A percentile compares a stretch with the other conserved stretches of the same genome.
Conservation (phyloP, 208 protist genomes). For the Crithidia thermophila region DNA sequence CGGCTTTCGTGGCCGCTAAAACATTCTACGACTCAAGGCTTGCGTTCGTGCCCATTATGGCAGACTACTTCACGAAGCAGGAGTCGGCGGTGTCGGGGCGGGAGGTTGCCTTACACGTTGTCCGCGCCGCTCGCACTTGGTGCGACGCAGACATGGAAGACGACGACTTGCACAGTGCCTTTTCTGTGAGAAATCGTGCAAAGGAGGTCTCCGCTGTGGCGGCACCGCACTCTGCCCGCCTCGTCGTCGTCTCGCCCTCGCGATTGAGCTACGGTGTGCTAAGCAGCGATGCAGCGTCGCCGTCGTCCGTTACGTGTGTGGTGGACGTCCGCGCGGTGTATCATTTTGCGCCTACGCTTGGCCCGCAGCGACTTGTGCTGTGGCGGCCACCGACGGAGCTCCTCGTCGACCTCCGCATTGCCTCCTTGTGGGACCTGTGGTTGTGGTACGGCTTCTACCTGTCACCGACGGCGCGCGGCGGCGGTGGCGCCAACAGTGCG, state of each 20-base stretch:
- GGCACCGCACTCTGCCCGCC: background rate
- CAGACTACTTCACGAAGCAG: conserved; percentile 1
- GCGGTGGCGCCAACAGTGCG: background rate
- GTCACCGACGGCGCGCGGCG: background rate
- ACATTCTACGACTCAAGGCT: background rate
- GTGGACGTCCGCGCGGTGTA: conserved; percentile 10
- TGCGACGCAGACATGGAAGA: background rate
- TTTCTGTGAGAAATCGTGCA: background rate
- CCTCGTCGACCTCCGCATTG: conserved; percentile 18
- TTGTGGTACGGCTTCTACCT: conserved; percentile 8
- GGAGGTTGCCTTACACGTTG: conserved; percentile 8
- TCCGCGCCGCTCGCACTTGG: background rate
- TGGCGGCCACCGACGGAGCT: conserved; percentile 14
- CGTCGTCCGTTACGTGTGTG: background rate
- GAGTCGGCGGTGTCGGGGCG: conserved; percentile 1
- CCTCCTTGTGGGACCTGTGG: conserved; percentile 22
- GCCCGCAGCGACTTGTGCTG: background rate
- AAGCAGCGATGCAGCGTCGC: background rate
- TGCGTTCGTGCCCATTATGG: background rate
- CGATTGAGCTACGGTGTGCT: conserved; percentile 1
- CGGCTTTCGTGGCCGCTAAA: conserved; percentile 14
- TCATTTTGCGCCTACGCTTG: background rate
- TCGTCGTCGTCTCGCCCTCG: background rate
- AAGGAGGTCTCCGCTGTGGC: background rate
- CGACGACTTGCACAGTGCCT: background rate